Evolutionary conservation across 495 filamentous ascomycete genomes (phyloP).

Genomic region (Podospora tetraspora): DNA sequence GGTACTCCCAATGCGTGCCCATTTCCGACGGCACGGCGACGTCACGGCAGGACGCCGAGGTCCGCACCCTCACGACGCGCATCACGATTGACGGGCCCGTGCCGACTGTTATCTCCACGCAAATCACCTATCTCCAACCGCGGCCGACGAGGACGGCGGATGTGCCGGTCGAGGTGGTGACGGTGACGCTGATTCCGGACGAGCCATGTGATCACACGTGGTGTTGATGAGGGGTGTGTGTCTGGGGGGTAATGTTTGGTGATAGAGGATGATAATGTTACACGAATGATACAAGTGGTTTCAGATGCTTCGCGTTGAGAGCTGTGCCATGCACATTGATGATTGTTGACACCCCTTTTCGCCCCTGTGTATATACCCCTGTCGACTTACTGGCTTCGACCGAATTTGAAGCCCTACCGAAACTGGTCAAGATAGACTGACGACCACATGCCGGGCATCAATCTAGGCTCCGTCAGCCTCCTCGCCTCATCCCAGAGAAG

Average conservation of each 20-base stretch:
- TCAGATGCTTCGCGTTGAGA: background rate
- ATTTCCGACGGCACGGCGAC: conserved; percentile 1
- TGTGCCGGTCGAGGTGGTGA: conserved; percentile 11
- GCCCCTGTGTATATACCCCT: background rate
- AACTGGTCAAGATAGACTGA: background rate
- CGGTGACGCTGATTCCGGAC: conserved; percentile 23
- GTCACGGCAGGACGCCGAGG: background rate
- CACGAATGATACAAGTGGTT: background rate
- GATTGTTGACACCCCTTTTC: background rate
- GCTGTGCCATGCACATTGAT: background rate
- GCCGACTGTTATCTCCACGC: conserved; percentile 21
- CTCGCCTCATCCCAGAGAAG: background rate
- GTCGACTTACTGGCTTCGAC: background rate
- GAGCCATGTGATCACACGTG: conserved; percentile 21
- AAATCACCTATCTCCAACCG: conserved; percentile 21
- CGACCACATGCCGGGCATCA: background rate
- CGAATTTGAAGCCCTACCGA: too few species aligned
- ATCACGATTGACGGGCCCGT: conserved; percentile 21
- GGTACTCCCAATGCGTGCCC: conserved; percentile 26
- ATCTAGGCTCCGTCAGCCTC: background rate
- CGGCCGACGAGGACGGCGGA: conserved; percentile 12
- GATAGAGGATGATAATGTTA: background rate
- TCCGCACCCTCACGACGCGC: conserved; percentile 19
- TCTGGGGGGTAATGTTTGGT: background rate
- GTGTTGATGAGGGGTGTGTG: conserved; percentile 5